A percentile compares a stretch with the other conserved stretches of the same genome.
Evolutionary conservation across 2,329 filamentous ascomycete genomes (phyloP).

Genomic region (Colletotrichum spaethianum): DNA sequence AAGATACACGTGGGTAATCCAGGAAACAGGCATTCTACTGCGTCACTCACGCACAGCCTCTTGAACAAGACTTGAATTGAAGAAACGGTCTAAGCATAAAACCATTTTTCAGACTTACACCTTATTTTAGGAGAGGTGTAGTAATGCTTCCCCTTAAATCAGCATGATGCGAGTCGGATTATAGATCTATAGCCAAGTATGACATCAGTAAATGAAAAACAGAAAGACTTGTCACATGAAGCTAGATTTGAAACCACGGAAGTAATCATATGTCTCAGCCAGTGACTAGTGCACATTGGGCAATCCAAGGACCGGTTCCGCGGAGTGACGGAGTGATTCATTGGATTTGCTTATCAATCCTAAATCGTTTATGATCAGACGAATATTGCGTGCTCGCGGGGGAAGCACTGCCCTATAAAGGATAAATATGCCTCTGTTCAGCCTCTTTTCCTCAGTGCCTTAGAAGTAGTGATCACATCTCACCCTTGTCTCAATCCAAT

Average conservation of each 20-base stretch:
- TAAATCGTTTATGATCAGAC: constrained; percentile 25
- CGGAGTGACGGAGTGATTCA: background rate
- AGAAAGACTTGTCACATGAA: background rate
- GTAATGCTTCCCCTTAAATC: too few relatives aligned
- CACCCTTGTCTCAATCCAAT: background rate
- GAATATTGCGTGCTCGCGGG: constrained; percentile 46
- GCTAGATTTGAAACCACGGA: constrained; percentile 20
- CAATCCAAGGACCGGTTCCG: background rate
- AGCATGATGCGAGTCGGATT: too few relatives aligned
- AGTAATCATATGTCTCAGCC: background rate
- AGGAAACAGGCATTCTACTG: too few relatives aligned
- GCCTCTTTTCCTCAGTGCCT: too few relatives aligned
- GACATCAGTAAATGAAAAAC: too few relatives aligned
- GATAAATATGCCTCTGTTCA: background rate
- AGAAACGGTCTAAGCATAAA: too few relatives aligned
- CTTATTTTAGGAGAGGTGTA: too few relatives aligned
- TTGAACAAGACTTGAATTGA: too few relatives aligned
- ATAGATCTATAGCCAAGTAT: too few relatives aligned
- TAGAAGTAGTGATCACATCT: background rate
- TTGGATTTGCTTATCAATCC: constrained; percentile 47
- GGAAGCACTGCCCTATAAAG: background rate
- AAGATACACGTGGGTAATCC: too few relatives aligned
- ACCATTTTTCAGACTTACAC: too few relatives aligned
- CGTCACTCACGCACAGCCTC: too few relatives aligned
- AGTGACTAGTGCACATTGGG: background rate